A percentile compares a stretch with the other conserved stretches of the same genome.
Conservation (phyloP, 2,329 filamentous ascomycete genomes). For the Esteya vermicola region DNA sequence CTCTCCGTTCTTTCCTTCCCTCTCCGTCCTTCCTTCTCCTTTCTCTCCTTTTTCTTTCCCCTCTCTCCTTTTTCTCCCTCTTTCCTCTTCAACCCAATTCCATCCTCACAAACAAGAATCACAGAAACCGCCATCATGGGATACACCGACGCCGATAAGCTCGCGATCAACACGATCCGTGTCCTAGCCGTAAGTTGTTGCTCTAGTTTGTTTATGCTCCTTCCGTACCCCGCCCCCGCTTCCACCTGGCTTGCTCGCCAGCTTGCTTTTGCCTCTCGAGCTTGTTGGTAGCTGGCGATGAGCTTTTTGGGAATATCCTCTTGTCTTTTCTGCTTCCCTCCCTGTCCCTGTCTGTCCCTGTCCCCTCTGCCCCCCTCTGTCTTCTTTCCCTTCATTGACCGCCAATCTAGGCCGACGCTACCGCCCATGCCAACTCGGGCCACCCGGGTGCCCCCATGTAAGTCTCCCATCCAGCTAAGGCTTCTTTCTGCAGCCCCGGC, state of each 20-base stretch:
- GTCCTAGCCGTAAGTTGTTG: slow-evolving; percentile 74
- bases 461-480: slow-evolving; percentile 16
- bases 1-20: slow-evolving; percentile 13
- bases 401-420: slow-evolving; percentile 76
- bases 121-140: slow-evolving; percentile 50
- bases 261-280: neutral
- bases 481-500: too few relatives aligned
- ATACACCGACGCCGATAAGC: slow-evolving; percentile 74
- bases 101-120: neutral
- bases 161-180: slow-evolving; percentile 97
- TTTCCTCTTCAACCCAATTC: slow-evolving; percentile 5
- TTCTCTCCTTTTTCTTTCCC: slow-evolving; percentile 13
- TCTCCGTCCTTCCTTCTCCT: slow-evolving; percentile 10
- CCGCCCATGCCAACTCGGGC: slow-evolving; percentile 86
- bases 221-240: slow-evolving; percentile 10
- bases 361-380: too few relatives aligned
- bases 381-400: too few relatives aligned
- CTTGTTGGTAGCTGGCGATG: neutral
- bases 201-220: neutral
- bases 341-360: neutral
- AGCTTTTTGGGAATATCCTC: slow-evolving; percentile 1
- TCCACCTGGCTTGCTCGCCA: neutral
- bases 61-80: slow-evolving; percentile 8
- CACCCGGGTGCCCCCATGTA: slow-evolving; percentile 97
- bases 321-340: slow-evolving; percentile 1